phyloP scores from a whole-genome alignment of 176 grass and related monocot genomes.

The Hyparrhenia diplandra region DNA sequence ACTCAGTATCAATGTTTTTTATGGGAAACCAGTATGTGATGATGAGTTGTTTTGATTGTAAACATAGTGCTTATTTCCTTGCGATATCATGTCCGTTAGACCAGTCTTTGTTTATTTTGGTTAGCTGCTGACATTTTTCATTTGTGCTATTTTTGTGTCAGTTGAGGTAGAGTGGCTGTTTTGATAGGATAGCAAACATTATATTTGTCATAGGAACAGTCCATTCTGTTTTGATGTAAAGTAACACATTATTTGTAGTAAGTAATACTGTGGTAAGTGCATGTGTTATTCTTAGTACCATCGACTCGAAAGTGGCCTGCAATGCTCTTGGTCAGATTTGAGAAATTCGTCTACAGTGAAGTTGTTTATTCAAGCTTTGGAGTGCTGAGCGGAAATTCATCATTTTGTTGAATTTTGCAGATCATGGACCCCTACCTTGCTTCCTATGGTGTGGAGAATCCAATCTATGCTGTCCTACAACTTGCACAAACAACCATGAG shows the following conservation, averaged over 20 bases:
- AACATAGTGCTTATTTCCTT: neutral
- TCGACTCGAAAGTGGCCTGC: neutral
- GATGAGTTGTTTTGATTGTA: neutral
- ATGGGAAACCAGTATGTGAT: too few species aligned
- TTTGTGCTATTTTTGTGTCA: neutral
- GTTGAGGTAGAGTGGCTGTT: neutral
- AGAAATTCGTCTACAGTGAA: neutral
- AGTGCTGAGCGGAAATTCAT: neutral
- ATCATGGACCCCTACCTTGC: slow-evolving; percentile 88
- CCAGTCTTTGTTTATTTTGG: neutral
- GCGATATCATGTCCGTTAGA: neutral
- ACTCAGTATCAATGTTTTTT: too few species aligned
- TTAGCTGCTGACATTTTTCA: neutral
- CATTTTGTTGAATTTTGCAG: slow-evolving; percentile 32
- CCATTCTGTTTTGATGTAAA: slow-evolving; percentile 2
- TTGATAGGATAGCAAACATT: neutral
- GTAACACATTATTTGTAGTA: neutral
- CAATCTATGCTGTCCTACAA: slow-evolving; percentile 84
- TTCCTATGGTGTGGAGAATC: slow-evolving; percentile 93
- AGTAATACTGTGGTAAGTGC: neutral
- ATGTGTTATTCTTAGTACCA: neutral
- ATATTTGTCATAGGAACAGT: neutral
- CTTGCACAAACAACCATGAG: slow-evolving; percentile 96
- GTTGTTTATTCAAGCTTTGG: neutral
- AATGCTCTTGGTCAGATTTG: neutral